A percentile compares a stretch with the other conserved stretches of the same genome.
These are phyloP conservation scores for Paspalum vaginatum DNA, from an alignment of 176 grass and related monocot genomes.

Conservation along the genomic window DNA sequence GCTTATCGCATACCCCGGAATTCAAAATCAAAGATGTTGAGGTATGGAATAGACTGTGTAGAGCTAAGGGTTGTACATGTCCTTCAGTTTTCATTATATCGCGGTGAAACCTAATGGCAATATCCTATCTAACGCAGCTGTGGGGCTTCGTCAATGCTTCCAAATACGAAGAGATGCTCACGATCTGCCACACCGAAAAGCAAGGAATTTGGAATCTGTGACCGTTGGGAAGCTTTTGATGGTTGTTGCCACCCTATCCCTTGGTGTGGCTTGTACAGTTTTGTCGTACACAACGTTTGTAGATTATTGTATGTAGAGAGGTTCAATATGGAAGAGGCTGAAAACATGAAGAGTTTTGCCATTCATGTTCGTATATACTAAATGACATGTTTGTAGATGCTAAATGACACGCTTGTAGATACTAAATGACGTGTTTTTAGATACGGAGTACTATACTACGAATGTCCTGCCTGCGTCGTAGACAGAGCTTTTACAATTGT, in stretches of 20 bases:
- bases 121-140: constrained; percentile 52
- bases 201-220: constrained; percentile 82
- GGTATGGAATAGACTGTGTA: constrained; percentile 33
- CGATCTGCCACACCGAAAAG: constrained; percentile 67
- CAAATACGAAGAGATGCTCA: constrained; percentile 79
- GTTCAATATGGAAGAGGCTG: background rate
- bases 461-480: background rate
- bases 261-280: constrained; percentile 45
- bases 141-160: constrained; percentile 93
- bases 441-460: background rate
- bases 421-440: too few species aligned
- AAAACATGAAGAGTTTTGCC: background rate
- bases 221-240: constrained; percentile 12
- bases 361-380: constrained; percentile 31
- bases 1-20: constrained; percentile 72
- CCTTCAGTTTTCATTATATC: constrained; percentile 1
- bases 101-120: background rate
- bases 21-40: constrained; percentile 92
- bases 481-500: background rate
- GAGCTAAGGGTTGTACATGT: background rate
- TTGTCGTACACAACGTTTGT: constrained; percentile 2
- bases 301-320: constrained; percentile 1
- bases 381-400: background rate
- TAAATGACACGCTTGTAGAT: background rate
- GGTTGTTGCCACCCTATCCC: background rate